Evolutionary conservation across 768 basidiomycete genomes (phyloP), one percentile per base, ranked within the genome.

Genomic region (Pleurotus tuber-regium): DNA sequence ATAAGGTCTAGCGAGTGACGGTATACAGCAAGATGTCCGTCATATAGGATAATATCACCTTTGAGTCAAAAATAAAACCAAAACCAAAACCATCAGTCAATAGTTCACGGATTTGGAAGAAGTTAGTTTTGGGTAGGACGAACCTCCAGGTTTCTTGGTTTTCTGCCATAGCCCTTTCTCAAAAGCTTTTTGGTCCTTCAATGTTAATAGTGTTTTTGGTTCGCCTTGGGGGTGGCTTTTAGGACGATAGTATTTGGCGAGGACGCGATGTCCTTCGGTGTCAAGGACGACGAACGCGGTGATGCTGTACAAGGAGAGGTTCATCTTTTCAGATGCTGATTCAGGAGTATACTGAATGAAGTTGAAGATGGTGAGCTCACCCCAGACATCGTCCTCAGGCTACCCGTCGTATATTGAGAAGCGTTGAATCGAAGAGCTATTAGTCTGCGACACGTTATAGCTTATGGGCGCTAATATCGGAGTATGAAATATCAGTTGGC

Each of bases 91-190:
- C n/a, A n/a, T n/a, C n/a, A n/a, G n/a, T n/a, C n/a, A n/a, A n/a
- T n/a, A n/a, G n/a, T n/a, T n/a, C n/a, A n/a, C n/a, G n/a, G n/a
- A n/a, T n/a, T n/a, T n/a, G n/a, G n/a, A n/a, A 18, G 30, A 41
- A 35, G 25, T 28, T 26, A 28, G 7, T 41, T 7, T 41, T 48
- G 16, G 21, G n/a, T 7, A 29, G 36, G 29, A 33, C 77, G 65
- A 68, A 96, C 95, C 92, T 70, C 89, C 89, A 10, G 89, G 77
- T 65, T 95, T 92, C 71, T 93, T 93, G 0, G 96, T 97, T 72
- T 99, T 99, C 60, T 91, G 86, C 80, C 86, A 96, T 28, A 98
- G 74, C 0, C 89, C 89, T 74, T 97, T 96, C 75, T 99, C 97
- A 65, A 98, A 98, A 7, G 86, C 82, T 48, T 90, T 87, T 66